Evolutionary conservation across 1,284 basidiomycete genomes (phyloP).

Genomic region (Lignosus rhinocerotis): DNA sequence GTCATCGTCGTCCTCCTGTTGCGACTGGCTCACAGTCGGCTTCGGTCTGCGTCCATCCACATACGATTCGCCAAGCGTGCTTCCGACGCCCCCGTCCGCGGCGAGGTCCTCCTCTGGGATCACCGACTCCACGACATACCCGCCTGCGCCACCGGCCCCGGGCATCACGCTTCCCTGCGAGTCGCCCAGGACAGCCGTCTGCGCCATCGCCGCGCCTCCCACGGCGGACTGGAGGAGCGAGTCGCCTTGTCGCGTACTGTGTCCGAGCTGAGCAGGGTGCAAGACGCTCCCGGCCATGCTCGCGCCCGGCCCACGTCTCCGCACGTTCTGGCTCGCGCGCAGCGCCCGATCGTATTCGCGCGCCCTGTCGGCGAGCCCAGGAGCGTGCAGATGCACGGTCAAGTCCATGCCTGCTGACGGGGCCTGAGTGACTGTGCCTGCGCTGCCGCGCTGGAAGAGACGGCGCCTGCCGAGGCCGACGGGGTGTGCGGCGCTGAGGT

Average conservation of each 20-base stretch:
- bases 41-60: constrained; percentile 47
- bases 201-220: constrained; percentile 52
- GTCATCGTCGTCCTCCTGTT: constrained; percentile 57
- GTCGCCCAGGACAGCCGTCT: constrained; percentile 70
- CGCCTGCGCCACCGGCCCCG: constrained; percentile 8
- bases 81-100: constrained; percentile 55
- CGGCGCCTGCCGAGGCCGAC: constrained; percentile 30
- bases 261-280: constrained; percentile 24
- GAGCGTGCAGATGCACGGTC: constrained; percentile 33
- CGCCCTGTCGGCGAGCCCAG: constrained; percentile 52
- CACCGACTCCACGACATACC: constrained; percentile 21
- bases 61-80: constrained; percentile 70
- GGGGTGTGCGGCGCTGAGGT: constrained; percentile 50
- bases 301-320: constrained; percentile 36
- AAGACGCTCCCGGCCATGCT: constrained; percentile 40
- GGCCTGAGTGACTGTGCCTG: constrained; percentile 10
- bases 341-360: constrained; percentile 76
- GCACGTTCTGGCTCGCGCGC: constrained; percentile 58
- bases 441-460: constrained; percentile 22
- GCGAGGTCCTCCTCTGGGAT: constrained; percentile 49
- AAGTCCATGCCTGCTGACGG: constrained; percentile 18
- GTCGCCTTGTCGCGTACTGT: constrained; percentile 29
- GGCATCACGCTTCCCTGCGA: constrained; percentile 57
- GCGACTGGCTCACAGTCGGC: constrained; percentile 44
- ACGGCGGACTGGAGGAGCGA: constrained; percentile 43